phyloP scores from a whole-genome alignment of 164 flowering plant genomes.

The Tinospora cordifolia region DNA sequence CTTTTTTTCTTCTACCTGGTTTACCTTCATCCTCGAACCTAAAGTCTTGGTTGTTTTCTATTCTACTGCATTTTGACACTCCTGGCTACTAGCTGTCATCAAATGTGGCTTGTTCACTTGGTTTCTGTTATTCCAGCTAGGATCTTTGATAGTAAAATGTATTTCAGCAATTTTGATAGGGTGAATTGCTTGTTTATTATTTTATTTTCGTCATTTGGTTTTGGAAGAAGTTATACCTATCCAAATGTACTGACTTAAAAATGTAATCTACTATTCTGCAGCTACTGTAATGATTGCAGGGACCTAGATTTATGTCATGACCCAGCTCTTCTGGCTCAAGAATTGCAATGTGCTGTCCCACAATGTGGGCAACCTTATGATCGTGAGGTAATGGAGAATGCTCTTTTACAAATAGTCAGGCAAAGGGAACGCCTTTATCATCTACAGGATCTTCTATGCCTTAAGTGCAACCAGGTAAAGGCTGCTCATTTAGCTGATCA shows the following conservation, averaged over 20 bases:
- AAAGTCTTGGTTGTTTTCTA: not conserved
- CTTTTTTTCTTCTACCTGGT: too few relatives aligned
- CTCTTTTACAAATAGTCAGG: slow-evolving; percentile 79
- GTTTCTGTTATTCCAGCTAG: not conserved
- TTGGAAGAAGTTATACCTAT: too few relatives aligned
- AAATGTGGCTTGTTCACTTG: too few relatives aligned
- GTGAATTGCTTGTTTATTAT: too few relatives aligned
- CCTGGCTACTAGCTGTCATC: not conserved
- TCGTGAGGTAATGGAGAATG: slow-evolving; percentile 79
- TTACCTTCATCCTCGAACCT: too few relatives aligned
- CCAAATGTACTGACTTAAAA: not conserved
- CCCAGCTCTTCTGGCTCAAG: slow-evolving; percentile 48
- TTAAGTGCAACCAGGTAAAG: slow-evolving; percentile 73
- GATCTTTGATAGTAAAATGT: not conserved
- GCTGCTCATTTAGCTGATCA: slow-evolving; percentile 83
- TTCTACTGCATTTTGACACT: not conserved
- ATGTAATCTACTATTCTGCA: slow-evolving; percentile 27
- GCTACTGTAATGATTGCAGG: slow-evolving; percentile 90
- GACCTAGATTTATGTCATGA: slow-evolving; percentile 89
- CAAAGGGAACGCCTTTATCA: slow-evolving; percentile 90
- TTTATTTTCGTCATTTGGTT: too few relatives aligned
- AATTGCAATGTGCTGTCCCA: slow-evolving; percentile 84
- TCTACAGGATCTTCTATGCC: slow-evolving; percentile 81
- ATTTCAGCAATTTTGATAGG: too few relatives aligned
- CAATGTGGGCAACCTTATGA: slow-evolving; percentile 94